A percentile compares a stretch with the other conserved stretches of the same genome.
phyloP scores from a whole-genome alignment of 768 basidiomycete species.

The Polyporus arcularius region DNA sequence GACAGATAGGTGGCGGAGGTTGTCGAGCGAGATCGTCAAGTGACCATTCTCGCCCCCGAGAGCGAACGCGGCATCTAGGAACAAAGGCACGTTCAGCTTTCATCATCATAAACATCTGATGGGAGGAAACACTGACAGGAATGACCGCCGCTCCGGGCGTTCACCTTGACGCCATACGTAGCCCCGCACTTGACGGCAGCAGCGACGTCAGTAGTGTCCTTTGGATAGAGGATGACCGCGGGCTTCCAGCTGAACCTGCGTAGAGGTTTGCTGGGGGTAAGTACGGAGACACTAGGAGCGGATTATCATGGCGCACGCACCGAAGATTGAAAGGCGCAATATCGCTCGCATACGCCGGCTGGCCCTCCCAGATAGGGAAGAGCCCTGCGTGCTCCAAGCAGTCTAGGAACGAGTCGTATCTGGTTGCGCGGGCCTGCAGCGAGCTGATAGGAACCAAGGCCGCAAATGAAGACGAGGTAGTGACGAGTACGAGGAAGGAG shows the following conservation, averaged over 20 bases:
- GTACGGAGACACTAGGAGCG: too few species aligned
- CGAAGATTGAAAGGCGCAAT: background rate
- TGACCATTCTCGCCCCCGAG: conserved; percentile 3
- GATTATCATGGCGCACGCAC: background rate
- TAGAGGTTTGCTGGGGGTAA: background rate
- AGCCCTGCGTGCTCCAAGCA: background rate
- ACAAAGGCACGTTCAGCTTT: background rate
- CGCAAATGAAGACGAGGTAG: background rate
- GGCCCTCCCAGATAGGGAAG: background rate
- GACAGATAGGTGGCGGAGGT: conserved; percentile 2
- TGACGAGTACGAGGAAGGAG: background rate
- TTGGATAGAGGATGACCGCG: background rate
- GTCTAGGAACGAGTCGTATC: background rate
- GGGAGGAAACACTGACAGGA: background rate
- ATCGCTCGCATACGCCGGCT: background rate
- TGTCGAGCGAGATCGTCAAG: conserved; percentile 4
- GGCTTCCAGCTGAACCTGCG: background rate
- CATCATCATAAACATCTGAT: background rate
- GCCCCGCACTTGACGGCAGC: background rate
- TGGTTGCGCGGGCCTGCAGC: background rate
- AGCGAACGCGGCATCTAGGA: background rate
- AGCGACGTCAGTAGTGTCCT: background rate
- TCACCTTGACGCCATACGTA: background rate
- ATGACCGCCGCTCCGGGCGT: background rate
- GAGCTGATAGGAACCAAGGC: background rate